A percentile compares a stretch with the other conserved stretches of the same genome.
phyloP scores from a whole-genome alignment of 306 rosid species.

The Styphnolobium japonicum region DNA sequence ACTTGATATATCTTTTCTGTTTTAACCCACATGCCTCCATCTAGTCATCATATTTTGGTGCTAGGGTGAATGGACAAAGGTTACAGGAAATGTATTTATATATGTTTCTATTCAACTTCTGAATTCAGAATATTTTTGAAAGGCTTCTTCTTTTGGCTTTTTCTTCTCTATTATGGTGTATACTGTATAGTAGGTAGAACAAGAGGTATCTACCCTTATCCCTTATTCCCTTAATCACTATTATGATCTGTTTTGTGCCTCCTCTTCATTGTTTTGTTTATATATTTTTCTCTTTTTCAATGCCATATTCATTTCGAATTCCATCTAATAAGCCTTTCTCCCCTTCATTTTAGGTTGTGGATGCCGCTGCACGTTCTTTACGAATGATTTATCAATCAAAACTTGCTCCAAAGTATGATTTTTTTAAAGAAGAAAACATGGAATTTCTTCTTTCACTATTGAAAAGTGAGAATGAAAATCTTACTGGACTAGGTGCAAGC shows the following conservation, averaged over 20 bases:
- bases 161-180: background rate
- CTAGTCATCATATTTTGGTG: background rate
- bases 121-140: background rate
- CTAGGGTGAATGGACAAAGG: slow-evolving; percentile 3
- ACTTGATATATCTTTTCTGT: background rate
- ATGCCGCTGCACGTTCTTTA: slow-evolving; percentile 87
- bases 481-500: slow-evolving; percentile 88
- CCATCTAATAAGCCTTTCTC: slow-evolving; percentile 22
- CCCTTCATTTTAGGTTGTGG: slow-evolving; percentile 63
- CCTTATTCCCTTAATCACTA: background rate
- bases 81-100: background rate
- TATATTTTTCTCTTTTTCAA: background rate
- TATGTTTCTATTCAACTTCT: background rate
- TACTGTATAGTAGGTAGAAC: background rate
- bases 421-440: slow-evolving; percentile 55
- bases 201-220: background rate
- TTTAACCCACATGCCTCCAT: background rate
- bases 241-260: background rate
- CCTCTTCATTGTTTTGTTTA: background rate
- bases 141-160: background rate
- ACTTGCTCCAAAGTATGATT: slow-evolving; percentile 82
- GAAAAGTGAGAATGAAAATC: slow-evolving; percentile 75
- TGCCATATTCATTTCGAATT: slow-evolving; percentile 9
- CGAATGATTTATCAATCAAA: slow-evolving; percentile 89
- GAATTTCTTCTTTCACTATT: slow-evolving; percentile 75